phyloP scores from a whole-genome alignment of 1,284 basidiomycete genomes.

The Entoloma clypeatum region DNA sequence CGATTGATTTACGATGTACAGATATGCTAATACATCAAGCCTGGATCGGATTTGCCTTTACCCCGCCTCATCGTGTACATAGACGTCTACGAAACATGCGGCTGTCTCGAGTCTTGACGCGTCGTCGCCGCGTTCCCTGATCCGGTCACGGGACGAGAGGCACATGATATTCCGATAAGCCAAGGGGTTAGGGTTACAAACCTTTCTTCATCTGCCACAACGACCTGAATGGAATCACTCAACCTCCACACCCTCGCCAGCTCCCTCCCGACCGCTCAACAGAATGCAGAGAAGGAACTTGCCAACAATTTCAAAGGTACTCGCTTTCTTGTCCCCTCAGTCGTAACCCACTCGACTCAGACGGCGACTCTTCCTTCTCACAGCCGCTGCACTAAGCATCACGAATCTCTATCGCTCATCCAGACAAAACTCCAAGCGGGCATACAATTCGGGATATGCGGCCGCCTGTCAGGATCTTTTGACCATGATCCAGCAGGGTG shows the following conservation, averaged over 20 bases:
- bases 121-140: too few relatives aligned
- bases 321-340: slow-evolving; percentile 5
- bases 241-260: slow-evolving; percentile 71
- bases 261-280: slow-evolving; percentile 60
- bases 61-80: too few relatives aligned
- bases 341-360: slow-evolving; percentile 5
- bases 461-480: slow-evolving; percentile 74
- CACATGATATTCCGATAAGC: background rate
- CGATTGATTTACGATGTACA: too few relatives aligned
- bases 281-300: slow-evolving; percentile 72
- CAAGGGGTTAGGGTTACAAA: slow-evolving; percentile 13
- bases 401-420: slow-evolving; percentile 80
- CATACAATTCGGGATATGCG: slow-evolving; percentile 74
- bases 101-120: too few relatives aligned
- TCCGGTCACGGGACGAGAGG: too few relatives aligned
- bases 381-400: slow-evolving; percentile 75
- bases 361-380: slow-evolving; percentile 17
- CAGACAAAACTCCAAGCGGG: slow-evolving; percentile 64
- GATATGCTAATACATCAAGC: too few relatives aligned
- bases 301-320: slow-evolving; percentile 77
- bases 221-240: slow-evolving; percentile 51
- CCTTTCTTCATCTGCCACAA: slow-evolving; percentile 11
- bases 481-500: slow-evolving; percentile 75
- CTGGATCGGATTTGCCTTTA: too few relatives aligned
- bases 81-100: too few relatives aligned